Base-by-base conservation (phyloP, 768 basidiomycete species). In the Podaxis sp. region DNA sequence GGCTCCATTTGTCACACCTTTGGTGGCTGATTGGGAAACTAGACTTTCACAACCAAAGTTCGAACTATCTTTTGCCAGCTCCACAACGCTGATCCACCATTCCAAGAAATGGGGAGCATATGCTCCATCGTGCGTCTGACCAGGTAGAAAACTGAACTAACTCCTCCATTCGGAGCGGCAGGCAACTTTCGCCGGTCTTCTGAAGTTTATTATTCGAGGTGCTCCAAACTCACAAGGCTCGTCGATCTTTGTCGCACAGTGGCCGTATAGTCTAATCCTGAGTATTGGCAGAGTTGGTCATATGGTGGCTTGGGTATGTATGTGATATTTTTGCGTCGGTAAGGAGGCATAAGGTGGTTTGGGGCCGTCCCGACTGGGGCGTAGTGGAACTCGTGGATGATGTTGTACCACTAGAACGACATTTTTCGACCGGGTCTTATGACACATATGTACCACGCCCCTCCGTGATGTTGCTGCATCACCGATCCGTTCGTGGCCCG, bases 351-450 rank as follows among this genome's bases (percentile, higher is more conserved):
- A 44, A 23, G 36, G 4, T 54, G 32, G 23, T 53, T 53, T 36
- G 32, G 28, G 21, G 25, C 59, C 59, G 50, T 16, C 46, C 59
- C 59, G 59, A 61, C 44, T 61, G 25, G 44, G 52, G 52, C 42
- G 59, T 53, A 48, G n/a, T 23, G 40, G 52, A 14, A 54, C 59
- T 48, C 51, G 35, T 50, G 57, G 50, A 54, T 50, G 57, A 59
- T 59, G 23, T 13, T 18, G 38, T 48, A 48, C 23, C 47, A 50
- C 2, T 32, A 9, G 35, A 36, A 36, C 6, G 56, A 5, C 25
- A 32, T 21, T 13, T 36, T 55, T 25, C 21, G 47, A 57, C 35
- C 27, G 10, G 48, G 50, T 51, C 57, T 28, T 51, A 51, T 59
- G 57, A 59, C 50, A 59, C 50, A 32, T 27, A 23, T 32, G 21